Evolutionary conservation across 2,329 filamentous ascomycete species (phyloP).

Genomic region (Arthroderma uncinatum): DNA sequence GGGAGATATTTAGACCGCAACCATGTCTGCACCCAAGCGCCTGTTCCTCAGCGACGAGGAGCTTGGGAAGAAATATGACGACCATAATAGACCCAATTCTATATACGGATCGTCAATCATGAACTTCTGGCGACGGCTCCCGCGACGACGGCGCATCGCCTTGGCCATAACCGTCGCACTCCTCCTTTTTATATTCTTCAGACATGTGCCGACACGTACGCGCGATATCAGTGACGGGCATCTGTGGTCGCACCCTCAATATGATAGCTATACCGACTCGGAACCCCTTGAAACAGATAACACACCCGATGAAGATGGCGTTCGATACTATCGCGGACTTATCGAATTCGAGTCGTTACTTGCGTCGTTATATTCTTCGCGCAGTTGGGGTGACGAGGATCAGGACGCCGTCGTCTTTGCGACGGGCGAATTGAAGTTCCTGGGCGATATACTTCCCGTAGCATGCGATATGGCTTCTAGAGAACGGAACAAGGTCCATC

Average conservation of each 20-base stretch:
- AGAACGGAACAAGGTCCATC: conserved; percentile 64
- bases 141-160: conserved; percentile 41
- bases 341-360: conserved; percentile 58
- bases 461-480: conserved; percentile 74
- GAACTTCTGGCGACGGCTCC: conserved; percentile 24
- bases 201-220: conserved; percentile 7
- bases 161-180: conserved; percentile 39
- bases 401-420: conserved; percentile 72
- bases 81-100: conserved; percentile 37
- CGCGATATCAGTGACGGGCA: background rate
- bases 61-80: conserved; percentile 55
- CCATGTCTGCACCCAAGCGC: conserved; percentile 32
- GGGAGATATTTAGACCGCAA: conserved; percentile 7
- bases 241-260: background rate
- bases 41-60: conserved; percentile 46
- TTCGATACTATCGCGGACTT: conserved; percentile 54
- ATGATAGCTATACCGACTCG: background rate
- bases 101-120: conserved; percentile 21
- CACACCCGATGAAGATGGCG: conserved; percentile 11
- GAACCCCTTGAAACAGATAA: background rate
- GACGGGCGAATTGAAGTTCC: conserved; percentile 61
- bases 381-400: conserved; percentile 42
- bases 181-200: conserved; percentile 53
- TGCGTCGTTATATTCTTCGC: conserved; percentile 50
- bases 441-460: conserved; percentile 61